Evolutionary conservation across 2,329 filamentous ascomycete genomes (phyloP).

Genomic region (Furcasterigmium furcatum): DNA sequence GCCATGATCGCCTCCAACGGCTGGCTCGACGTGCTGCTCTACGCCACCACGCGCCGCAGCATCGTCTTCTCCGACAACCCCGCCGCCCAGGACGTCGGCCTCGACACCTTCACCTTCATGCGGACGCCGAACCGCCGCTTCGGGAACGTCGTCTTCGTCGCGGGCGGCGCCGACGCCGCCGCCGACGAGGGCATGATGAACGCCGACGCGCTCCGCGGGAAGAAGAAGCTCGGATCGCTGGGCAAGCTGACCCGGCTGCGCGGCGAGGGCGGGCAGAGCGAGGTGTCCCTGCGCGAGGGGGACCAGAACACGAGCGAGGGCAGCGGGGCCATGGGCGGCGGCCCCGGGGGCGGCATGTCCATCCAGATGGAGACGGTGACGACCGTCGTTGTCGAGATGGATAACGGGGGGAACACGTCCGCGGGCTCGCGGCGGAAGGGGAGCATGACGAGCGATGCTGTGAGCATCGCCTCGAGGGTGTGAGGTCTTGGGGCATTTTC

Average conservation of each 20-base stretch:
- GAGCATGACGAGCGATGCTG: not conserved
- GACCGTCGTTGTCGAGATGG: conserved; percentile 33
- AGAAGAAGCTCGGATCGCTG: conserved; percentile 7
- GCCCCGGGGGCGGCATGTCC: conserved; percentile 11
- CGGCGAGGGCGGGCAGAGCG: conserved; percentile 1
- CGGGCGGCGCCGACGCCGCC: conserved; percentile 14
- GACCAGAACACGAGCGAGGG: not conserved
- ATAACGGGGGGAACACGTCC: not conserved
- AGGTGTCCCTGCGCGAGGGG: not conserved
- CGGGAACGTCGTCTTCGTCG: conserved; percentile 36
- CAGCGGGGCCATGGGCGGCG: not conserved
- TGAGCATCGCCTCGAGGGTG: conserved; percentile 2
- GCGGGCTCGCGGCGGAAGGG: not conserved
- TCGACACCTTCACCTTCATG: conserved; percentile 50
- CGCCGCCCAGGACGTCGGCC: conserved; percentile 40
- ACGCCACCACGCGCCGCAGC: conserved; percentile 47
- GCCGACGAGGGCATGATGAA: conserved; percentile 2
- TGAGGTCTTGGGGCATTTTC: not conserved
- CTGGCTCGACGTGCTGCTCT: conserved; percentile 51
- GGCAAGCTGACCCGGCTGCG: conserved; percentile 3
- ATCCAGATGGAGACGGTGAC: conserved; percentile 43
- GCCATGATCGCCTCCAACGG: conserved; percentile 56
- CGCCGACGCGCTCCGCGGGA: conserved; percentile 1
- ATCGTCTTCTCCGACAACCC: conserved; percentile 44
- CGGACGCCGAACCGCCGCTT: conserved; percentile 31